Conservation (phyloP, 1,139 yeast species). For the Trichomonascaceae sp. region DNA sequence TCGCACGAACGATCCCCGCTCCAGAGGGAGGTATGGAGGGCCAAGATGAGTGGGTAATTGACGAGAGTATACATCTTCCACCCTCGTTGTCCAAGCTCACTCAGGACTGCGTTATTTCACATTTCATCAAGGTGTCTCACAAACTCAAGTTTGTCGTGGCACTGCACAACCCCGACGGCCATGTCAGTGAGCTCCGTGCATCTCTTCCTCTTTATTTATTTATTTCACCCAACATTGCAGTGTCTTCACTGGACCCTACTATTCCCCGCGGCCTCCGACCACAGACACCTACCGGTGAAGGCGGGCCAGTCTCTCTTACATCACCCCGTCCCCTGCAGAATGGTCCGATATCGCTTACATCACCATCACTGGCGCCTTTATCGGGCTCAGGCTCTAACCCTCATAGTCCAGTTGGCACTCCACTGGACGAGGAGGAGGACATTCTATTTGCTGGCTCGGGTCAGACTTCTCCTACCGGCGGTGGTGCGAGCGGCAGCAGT, state of each 20-base stretch:
- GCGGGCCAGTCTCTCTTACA: too few species aligned
- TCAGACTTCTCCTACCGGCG: constrained; percentile 12
- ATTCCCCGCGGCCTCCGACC: constrained; percentile 11
- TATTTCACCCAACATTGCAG: constrained; percentile 70
- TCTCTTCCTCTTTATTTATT: constrained; percentile 56
- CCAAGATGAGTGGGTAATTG: constrained; percentile 69
- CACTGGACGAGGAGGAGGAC: constrained; percentile 10
- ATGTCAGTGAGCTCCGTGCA: constrained; percentile 63
- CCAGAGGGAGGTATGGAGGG: constrained; percentile 27
- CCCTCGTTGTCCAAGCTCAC: constrained; percentile 60
- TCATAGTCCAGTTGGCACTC: constrained; percentile 1
- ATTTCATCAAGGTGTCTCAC: constrained; percentile 54
- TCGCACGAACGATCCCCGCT: constrained; percentile 32
- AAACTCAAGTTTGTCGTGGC: constrained; percentile 55
- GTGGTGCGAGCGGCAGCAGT: constrained; percentile 5
- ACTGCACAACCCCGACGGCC: constrained; percentile 59
- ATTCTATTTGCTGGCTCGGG: constrained; percentile 10
- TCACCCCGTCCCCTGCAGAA: too few species aligned
- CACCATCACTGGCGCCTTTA: not conserved
- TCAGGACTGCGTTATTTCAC: constrained; percentile 60
- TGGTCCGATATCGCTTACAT: not conserved
- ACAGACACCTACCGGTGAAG: too few species aligned
- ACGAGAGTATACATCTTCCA: constrained; percentile 49
- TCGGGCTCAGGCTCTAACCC: not conserved
- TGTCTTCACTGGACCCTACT: constrained; percentile 34